Conservation (phyloP, 2,329 filamentous ascomycete species). For the Zasmidium angulare region DNA sequence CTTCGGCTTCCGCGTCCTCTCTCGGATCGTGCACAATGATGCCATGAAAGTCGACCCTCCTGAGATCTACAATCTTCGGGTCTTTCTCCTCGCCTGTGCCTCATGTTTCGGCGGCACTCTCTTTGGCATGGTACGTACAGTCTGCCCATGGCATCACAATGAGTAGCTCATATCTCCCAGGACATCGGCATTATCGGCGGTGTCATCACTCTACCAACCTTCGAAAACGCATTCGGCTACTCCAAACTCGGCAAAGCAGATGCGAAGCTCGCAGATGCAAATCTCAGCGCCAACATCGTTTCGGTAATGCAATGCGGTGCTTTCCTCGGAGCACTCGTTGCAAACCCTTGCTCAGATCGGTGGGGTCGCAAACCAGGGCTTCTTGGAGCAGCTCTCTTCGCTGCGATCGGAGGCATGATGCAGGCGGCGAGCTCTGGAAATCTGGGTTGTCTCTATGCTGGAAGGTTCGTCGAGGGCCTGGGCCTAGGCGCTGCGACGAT, state of each 20-base stretch:
- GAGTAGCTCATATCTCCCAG: not conserved
- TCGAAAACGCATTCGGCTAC: conserved; percentile 43
- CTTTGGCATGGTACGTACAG: conserved; percentile 58
- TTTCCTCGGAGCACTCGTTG: conserved; percentile 63
- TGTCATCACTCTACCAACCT: conserved; percentile 60
- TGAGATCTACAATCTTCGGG: conserved; percentile 69
- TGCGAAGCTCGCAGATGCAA: conserved; percentile 44
- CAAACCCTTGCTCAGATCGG: conserved; percentile 54
- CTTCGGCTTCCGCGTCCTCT: conserved; percentile 22
- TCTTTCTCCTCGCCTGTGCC: conserved; percentile 54
- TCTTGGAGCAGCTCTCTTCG: conserved; percentile 57
- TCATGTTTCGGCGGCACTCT: conserved; percentile 69
- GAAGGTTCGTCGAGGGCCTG: conserved; percentile 59
- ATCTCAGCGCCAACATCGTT: conserved; percentile 67
- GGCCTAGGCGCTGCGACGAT: conserved; percentile 49
- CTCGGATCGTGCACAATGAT: conserved; percentile 67
- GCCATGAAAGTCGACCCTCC: conserved; percentile 66
- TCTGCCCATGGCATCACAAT: no score
- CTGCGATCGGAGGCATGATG: conserved; percentile 62
- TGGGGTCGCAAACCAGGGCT: conserved; percentile 58
- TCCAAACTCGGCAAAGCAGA: conserved; percentile 21
- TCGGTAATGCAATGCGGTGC: conserved; percentile 70
- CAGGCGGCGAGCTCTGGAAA: conserved; percentile 63
- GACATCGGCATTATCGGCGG: conserved; percentile 68
- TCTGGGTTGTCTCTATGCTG: conserved; percentile 63